A percentile compares a stretch with the other conserved stretches of the same genome.
Evolutionary conservation across 257 asterid species (phyloP).

Genomic region (Orobanche coerulescens): DNA sequence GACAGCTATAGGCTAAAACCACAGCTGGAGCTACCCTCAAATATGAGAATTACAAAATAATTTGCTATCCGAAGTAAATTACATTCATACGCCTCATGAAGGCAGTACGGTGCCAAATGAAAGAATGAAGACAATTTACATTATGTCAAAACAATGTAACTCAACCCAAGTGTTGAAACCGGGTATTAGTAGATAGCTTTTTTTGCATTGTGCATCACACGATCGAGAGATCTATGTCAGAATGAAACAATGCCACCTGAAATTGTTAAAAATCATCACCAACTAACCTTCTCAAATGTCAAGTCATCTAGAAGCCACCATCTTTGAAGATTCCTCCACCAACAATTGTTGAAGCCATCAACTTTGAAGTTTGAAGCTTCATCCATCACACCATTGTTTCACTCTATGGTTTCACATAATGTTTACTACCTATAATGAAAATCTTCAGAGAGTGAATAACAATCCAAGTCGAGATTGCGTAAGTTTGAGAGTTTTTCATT

Average conservation of each 20-base stretch:
- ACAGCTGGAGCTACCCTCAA: neutral
- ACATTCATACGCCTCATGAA: slow-evolving; percentile 1
- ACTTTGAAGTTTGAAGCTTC: no score
- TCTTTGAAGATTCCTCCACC: no score
- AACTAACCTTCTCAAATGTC: no score
- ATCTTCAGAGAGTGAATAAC: no score
- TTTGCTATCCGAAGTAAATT: neutral
- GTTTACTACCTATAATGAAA: no score
- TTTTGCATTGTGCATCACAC: neutral
- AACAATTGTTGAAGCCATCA: no score
- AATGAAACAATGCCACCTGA: slow-evolving; percentile 24
- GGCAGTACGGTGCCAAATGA: neutral
- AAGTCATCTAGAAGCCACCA: no score
- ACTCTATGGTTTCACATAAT: no score
- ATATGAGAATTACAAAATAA: neutral
- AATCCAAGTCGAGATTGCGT: no score
- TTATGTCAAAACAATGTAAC: neutral
- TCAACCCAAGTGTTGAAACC: neutral
- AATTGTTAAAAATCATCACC: no score
- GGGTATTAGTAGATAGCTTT: neutral
- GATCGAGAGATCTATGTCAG: neutral
- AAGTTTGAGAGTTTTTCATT: no score
- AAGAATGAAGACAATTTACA: neutral
- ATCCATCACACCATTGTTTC: no score
- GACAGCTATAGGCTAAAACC: neutral